phyloP scores from a whole-genome alignment of 148 eudicot species.

The Rhododendron molle region DNA sequence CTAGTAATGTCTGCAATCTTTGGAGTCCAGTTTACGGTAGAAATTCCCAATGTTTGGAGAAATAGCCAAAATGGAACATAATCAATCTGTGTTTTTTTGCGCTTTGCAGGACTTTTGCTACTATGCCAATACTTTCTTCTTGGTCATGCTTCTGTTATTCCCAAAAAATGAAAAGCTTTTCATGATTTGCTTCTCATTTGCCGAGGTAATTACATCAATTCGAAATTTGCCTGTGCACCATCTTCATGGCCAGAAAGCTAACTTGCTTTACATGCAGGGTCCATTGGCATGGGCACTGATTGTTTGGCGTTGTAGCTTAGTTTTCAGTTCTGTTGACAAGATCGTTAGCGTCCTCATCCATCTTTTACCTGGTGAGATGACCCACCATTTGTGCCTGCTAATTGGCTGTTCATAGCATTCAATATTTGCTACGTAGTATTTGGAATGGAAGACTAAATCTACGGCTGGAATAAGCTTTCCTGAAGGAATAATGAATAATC shows the following conservation, averaged over 20 bases:
- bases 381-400: background rate
- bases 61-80: background rate
- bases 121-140: conserved; percentile 93
- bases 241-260: background rate
- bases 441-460: background rate
- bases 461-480: too few species aligned
- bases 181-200: conserved; percentile 97
- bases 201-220: conserved; percentile 58
- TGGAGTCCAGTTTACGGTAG: background rate
- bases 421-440: background rate
- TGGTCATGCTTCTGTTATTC: conserved; percentile 70
- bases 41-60: background rate
- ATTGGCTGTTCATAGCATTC: background rate
- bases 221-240: background rate
- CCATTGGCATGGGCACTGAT: conserved; percentile 98
- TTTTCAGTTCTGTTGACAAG: conserved; percentile 89
- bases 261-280: conserved; percentile 47
- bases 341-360: conserved; percentile 95
- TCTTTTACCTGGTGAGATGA: conserved; percentile 79
- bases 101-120: conserved; percentile 90
- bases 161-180: conserved; percentile 91
- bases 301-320: conserved; percentile 96
- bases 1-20: background rate
- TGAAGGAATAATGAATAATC: too few species aligned
- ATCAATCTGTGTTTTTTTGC: conserved; percentile 5